Evolutionary conservation across 1,284 basidiomycete genomes (phyloP).

Genomic region (Laetiporus sulphureus): DNA sequence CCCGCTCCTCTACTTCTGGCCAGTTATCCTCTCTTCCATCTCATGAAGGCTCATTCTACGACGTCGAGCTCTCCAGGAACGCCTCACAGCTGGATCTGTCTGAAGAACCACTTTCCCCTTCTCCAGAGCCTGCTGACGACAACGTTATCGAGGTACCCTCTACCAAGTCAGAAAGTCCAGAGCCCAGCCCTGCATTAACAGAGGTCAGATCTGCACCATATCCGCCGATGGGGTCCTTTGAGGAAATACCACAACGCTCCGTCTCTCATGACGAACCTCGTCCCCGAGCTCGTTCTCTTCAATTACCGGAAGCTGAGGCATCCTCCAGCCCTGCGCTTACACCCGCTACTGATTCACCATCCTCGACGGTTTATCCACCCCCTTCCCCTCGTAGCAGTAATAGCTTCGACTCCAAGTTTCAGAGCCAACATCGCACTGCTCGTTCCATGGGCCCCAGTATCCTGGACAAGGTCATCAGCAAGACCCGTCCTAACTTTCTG

Average conservation of each 20-base stretch:
- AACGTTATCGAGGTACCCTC: conserved; percentile 29
- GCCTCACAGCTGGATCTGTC: conserved; percentile 40
- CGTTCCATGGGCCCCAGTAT: conserved; percentile 58
- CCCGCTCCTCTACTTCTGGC: no score
- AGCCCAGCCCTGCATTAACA: conserved; percentile 22
- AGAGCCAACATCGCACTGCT: conserved; percentile 38
- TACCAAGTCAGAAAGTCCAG: conserved; percentile 41
- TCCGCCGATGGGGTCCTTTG: conserved; percentile 1
- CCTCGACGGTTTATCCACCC: conserved; percentile 15
- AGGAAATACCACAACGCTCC: conserved; percentile 2
- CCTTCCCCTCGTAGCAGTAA: no score
- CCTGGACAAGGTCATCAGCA: conserved; percentile 71
- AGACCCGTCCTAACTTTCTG: conserved; percentile 73
- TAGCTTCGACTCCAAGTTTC: conserved; percentile 12
- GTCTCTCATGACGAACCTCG: conserved; percentile 7
- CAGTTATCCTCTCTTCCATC: conserved; percentile 16
- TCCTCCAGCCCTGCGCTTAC: conserved; percentile 16
- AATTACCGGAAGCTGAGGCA: conserved; percentile 6
- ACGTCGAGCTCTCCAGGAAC: conserved; percentile 29
- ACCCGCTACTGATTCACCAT: conserved; percentile 19
- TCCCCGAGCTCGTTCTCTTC: conserved; percentile 2
- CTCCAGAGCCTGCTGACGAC: conserved; percentile 9
- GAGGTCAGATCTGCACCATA: conserved; percentile 15
- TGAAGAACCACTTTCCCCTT: conserved; percentile 13
- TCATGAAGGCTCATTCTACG: conserved; percentile 25